Evolutionary conservation across 352 stramenopile species (phyloP).

Genomic region (Phytophthora tentaculata): DNA sequence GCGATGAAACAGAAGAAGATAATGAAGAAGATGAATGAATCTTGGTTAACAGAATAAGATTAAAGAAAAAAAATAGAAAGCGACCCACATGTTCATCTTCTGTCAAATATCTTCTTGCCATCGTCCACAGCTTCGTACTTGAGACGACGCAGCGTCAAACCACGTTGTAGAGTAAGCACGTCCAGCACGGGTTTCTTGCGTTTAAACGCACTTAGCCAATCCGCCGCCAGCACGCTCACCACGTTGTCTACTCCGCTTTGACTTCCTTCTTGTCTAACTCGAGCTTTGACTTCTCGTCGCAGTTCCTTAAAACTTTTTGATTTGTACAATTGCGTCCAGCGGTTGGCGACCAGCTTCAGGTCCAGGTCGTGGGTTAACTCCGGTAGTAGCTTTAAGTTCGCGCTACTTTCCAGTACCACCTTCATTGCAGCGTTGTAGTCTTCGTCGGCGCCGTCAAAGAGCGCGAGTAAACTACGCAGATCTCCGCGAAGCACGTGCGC

Average conservation of each 20-base stretch:
- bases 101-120: constrained; percentile 2
- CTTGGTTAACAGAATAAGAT: constrained; percentile 25
- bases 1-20: constrained; percentile 9
- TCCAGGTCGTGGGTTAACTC: constrained; percentile 37
- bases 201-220: constrained; percentile 56
- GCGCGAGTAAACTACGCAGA: constrained; percentile 52
- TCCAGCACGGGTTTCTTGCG: constrained; percentile 49
- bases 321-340: constrained; percentile 60
- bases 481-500: constrained; percentile 60
- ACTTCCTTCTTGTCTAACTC: constrained; percentile 1
- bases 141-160: too few species aligned
- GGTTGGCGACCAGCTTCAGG: constrained; percentile 54
- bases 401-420: constrained; percentile 12
- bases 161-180: constrained; percentile 48
- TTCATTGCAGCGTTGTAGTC: constrained; percentile 49
- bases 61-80: constrained; percentile 25
- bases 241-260: constrained; percentile 11
- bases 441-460: constrained; percentile 43
- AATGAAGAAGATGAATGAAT: constrained; percentile 17
- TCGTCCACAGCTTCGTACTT: too few species aligned
- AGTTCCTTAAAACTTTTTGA: constrained; percentile 52
- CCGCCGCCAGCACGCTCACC: constrained; percentile 28
- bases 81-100: constrained; percentile 14
- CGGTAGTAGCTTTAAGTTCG: background rate
- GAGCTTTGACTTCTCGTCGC: constrained; percentile 37